phyloP scores from a whole-genome alignment of 176 grass and related monocot genomes.

The Luzula sylvatica region DNA sequence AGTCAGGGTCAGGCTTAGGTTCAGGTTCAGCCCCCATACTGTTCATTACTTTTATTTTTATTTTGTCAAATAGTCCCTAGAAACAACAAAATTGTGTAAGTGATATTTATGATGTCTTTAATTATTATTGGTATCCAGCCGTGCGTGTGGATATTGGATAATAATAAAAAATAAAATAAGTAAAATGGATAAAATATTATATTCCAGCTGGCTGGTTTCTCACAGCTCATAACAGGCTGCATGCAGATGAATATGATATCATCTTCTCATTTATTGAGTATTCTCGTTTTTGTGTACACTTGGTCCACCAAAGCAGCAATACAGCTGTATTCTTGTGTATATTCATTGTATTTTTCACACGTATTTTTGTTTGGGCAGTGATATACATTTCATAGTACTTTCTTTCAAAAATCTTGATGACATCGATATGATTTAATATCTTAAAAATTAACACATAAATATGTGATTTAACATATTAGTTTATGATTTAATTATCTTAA shows the following conservation, averaged over 20 bases:
- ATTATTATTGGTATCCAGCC: constrained; percentile 14
- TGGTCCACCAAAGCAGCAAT: constrained; percentile 6
- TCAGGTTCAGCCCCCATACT: constrained; percentile 5
- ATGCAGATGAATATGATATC: not conserved
- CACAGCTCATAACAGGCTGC: constrained; percentile 19
- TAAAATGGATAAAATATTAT: constrained; percentile 20
- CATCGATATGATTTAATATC: constrained; percentile 13
- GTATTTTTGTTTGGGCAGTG: too few relatives aligned
- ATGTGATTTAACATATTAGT: too few relatives aligned
- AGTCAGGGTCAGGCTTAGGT: constrained; percentile 4
- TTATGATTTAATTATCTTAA: too few relatives aligned
- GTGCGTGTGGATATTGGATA: constrained; percentile 13
- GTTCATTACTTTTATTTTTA: not conserved
- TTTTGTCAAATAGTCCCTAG: too few relatives aligned
- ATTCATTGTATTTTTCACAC: not conserved
- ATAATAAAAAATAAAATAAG: constrained; percentile 3
- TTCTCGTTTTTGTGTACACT: not conserved
- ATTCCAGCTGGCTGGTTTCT: constrained; percentile 19
- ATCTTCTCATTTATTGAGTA: not conserved
- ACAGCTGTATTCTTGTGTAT: not conserved
- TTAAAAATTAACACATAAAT: not conserved
- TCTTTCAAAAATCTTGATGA: too few relatives aligned
- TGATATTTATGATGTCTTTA: not conserved
- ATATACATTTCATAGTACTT: too few relatives aligned
- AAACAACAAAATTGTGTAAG: not conserved